These are phyloP conservation scores for Diddensiella caesifluorescens DNA, from an alignment of 805 yeast genomes.

Conservation along the genomic window DNA sequence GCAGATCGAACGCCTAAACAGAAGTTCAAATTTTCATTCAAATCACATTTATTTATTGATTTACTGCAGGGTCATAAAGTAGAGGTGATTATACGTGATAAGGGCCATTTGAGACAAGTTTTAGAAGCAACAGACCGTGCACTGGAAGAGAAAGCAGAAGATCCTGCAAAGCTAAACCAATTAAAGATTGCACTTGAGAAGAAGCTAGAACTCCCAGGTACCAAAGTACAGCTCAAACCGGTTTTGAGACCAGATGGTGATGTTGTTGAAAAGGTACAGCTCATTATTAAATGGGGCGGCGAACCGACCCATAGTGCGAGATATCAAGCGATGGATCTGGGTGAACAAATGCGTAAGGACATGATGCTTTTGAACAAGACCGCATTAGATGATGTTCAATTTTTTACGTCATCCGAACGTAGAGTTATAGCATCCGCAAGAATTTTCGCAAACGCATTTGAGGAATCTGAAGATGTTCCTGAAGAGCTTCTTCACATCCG, in stretches of 20 bases:
- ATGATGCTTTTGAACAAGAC: slow-evolving; percentile 77
- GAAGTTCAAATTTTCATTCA: slow-evolving; percentile 91
- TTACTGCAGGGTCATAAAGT: slow-evolving; percentile 89
- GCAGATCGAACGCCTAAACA: slow-evolving; percentile 99
- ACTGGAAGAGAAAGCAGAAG: slow-evolving; percentile 63
- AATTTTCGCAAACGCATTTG: slow-evolving; percentile 71
- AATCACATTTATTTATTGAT: slow-evolving; percentile 78
- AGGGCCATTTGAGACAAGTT: slow-evolving; percentile 78
- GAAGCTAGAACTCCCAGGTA: slow-evolving; percentile 88
- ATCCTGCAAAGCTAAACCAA: slow-evolving; percentile 66
- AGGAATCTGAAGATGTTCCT: slow-evolving; percentile 65
- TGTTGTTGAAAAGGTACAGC: slow-evolving; percentile 89
- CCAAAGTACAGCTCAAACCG: slow-evolving; percentile 93
- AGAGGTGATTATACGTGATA: slow-evolving; percentile 91
- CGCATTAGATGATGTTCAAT: slow-evolving; percentile 77
- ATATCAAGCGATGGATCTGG: slow-evolving; percentile 90
- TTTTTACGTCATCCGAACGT: slow-evolving; percentile 89
- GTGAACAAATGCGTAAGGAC: slow-evolving; percentile 93
- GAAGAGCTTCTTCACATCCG: slow-evolving; percentile 76
- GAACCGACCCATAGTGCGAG: slow-evolving; percentile 98
- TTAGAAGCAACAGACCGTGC: slow-evolving; percentile 80
- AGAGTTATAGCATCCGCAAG: slow-evolving; percentile 92
- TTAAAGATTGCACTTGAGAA: slow-evolving; percentile 79
- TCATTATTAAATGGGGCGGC: slow-evolving; percentile 98
- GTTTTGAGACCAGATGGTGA: slow-evolving; percentile 50